phyloP scores from a whole-genome alignment of 805 yeast species.

The Kluyveromyces wickerhamii region DNA sequence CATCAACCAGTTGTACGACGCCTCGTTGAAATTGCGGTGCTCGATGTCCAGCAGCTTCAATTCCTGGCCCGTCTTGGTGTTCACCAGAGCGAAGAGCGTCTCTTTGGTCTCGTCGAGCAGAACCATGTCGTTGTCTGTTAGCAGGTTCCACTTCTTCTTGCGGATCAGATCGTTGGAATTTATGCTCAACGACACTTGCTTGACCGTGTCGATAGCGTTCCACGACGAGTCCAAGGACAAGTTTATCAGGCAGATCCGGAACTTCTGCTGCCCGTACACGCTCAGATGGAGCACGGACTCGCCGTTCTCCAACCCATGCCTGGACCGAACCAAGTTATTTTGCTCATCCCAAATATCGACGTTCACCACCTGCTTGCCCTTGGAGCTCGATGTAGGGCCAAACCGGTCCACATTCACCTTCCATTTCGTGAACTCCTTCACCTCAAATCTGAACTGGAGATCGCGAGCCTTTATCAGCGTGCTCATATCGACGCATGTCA shows the following conservation, averaged over 20 bases:
- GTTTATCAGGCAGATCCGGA: constrained; percentile 28
- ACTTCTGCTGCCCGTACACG: constrained; percentile 4
- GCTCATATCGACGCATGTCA: constrained; percentile 3
- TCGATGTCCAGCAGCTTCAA: constrained; percentile 11
- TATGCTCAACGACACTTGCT: constrained; percentile 15
- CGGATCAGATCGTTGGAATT: constrained; percentile 7
- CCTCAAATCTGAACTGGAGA: constrained; percentile 12
- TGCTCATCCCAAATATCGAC: constrained; percentile 11
- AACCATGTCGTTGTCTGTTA: constrained; percentile 4
- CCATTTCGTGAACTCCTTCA: constrained; percentile 12
- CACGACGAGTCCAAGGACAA: constrained; percentile 30
- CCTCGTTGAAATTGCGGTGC: constrained; percentile 14
- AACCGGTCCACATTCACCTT: constrained; percentile 15
- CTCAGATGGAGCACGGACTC: constrained; percentile 13
- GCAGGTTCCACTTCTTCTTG: not conserved
- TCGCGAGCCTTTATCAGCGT: constrained; percentile 1
- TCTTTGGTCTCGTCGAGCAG: constrained; percentile 5
- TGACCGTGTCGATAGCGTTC: constrained; percentile 22
- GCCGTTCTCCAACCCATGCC: constrained; percentile 13
- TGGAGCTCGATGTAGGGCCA: constrained; percentile 21
- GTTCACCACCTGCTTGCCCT: constrained; percentile 19
- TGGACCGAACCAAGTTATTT: constrained; percentile 16
- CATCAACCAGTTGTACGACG: not conserved
- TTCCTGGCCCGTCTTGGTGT: constrained; percentile 8
- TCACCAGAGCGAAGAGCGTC: constrained; percentile 6